Percentiles rank a stretch among this genome's conserved stretches.
Conservation (phyloP, 768 basidiomycete genomes). For the Suillus clintonianus region DNA sequence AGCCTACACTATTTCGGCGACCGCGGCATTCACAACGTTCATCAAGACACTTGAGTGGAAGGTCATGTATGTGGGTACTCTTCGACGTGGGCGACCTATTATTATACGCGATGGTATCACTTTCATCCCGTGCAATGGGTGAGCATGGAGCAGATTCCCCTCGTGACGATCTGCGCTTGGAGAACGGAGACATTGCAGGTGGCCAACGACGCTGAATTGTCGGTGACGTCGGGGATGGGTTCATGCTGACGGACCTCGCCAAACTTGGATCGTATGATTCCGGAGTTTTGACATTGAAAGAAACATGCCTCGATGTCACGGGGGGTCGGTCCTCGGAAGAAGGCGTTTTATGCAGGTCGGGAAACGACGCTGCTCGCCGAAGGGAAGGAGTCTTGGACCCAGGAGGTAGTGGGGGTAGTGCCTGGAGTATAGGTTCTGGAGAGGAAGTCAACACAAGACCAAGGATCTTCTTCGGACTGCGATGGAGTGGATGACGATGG, state of each 20-base stretch:
- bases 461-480: not conserved
- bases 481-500: slow-evolving; percentile 7
- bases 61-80: slow-evolving; percentile 5
- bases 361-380: slow-evolving; percentile 7
- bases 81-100: not conserved
- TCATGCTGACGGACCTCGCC: not conserved
- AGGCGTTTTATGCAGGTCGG: slow-evolving; percentile 1
- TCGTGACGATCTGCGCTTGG: not conserved
- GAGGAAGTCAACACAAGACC: slow-evolving; percentile 3
- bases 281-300: slow-evolving; percentile 13
- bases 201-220: slow-evolving; percentile 14
- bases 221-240: not conserved
- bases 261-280: not conserved
- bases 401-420: not conserved
- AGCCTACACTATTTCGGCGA: slow-evolving; percentile 11
- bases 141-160: not conserved
- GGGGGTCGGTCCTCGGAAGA: not conserved
- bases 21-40: slow-evolving; percentile 6
- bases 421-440: not conserved
- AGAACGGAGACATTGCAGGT: slow-evolving; percentile 2
- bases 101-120: not conserved
- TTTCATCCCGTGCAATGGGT: not conserved
- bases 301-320: slow-evolving; percentile 20
- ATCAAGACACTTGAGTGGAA: slow-evolving; percentile 3
- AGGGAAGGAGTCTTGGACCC: slow-evolving; percentile 7